A percentile compares a stretch with the other conserved stretches of the same genome.
phyloP scores from a whole-genome alignment of 257 asterid species.

The Solanum stenotomum region DNA sequence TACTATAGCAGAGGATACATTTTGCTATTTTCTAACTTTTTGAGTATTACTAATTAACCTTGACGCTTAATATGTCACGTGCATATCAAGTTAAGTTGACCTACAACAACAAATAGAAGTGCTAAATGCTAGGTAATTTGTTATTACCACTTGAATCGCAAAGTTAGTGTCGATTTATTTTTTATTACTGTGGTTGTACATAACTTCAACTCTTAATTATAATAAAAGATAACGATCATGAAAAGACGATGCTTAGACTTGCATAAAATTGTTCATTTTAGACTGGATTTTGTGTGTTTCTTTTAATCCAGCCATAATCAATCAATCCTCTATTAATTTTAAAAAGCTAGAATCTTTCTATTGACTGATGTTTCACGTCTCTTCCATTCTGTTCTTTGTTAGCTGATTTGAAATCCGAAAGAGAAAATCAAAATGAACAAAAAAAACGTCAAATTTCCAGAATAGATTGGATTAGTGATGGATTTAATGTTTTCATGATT shows the following conservation, averaged over 20 bases:
- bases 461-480: neutral
- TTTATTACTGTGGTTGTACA: neutral
- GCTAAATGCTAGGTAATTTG: neutral
- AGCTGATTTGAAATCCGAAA: neutral
- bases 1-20: neutral
- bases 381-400: neutral
- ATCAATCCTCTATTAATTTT: no score
- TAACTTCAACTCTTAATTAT: neutral
- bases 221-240: neutral
- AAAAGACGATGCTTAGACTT: no score
- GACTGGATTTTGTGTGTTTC: neutral
- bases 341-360: neutral
- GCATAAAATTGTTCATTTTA: neutral
- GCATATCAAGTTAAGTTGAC: neutral
- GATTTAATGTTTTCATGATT: neutral
- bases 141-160: neutral
- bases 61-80: neutral
- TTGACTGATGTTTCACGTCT: neutral
- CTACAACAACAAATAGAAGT: neutral
- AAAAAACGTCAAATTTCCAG: neutral
- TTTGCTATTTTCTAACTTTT: neutral
- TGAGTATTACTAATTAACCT: neutral
- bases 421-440: neutral
- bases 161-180: neutral
- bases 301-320: neutral